These are phyloP conservation scores for Spizellomyces sp. DNA, from an alignment of 192 early-diverging fungal genomes.

Conservation along the genomic window DNA sequence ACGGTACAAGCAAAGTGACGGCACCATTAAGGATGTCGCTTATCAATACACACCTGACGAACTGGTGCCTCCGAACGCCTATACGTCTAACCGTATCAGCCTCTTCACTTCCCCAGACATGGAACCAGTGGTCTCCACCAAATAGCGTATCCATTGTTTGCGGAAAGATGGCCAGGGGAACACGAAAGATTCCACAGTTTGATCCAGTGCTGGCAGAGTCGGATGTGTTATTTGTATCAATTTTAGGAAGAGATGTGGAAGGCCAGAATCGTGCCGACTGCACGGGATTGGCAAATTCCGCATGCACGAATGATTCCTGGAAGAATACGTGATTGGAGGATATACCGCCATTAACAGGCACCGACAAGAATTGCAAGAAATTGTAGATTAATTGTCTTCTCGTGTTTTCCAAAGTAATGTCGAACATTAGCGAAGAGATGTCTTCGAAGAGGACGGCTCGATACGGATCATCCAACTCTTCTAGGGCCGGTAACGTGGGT, in stretches of 20 bases:
- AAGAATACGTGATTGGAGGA: conserved; percentile 28
- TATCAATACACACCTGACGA: not conserved
- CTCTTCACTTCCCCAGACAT: not conserved
- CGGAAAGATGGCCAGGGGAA: conserved; percentile 24
- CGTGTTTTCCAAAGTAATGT: conserved; percentile 3
- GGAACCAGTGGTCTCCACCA: conserved; percentile 13
- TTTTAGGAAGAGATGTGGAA: too few species aligned
- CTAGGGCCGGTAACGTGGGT: not conserved
- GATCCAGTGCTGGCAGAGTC: not conserved
- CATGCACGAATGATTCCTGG: conserved; percentile 27
- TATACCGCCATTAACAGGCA: conserved; percentile 33
- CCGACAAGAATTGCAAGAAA: conserved; percentile 37
- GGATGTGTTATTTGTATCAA: not conserved
- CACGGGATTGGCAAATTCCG: conserved; percentile 20
- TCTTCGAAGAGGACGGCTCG: conserved; percentile 45
- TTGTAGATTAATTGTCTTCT: conserved; percentile 26
- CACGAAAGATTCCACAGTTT: not conserved
- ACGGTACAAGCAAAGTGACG: too few species aligned
- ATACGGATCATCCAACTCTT: conserved; percentile 37
- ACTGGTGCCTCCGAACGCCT: conserved; percentile 18
- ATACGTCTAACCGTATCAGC: conserved; percentile 1
- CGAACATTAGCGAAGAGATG: conserved; percentile 39
- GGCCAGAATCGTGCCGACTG: conserved; percentile 32
- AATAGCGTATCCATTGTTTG: conserved; percentile 3
- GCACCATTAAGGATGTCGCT: too few species aligned